Conservation (phyloP, 192 early-diverging fungal species). For the Backusella australiensis region DNA sequence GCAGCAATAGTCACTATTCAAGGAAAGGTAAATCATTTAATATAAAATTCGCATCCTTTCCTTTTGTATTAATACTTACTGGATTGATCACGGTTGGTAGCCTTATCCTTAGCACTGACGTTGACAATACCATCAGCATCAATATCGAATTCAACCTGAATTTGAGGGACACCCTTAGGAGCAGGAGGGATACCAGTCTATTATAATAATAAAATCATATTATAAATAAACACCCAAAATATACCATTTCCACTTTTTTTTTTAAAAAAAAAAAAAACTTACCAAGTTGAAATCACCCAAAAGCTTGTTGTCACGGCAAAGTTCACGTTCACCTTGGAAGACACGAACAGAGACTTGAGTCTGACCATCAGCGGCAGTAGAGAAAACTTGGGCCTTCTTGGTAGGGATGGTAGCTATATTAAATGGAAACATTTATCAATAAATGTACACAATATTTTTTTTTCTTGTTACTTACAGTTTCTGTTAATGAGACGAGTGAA, state of each 20-base stretch:
- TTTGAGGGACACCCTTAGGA: constrained; percentile 91
- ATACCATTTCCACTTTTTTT: background rate
- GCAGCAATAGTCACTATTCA: constrained; percentile 82
- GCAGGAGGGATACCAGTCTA: constrained; percentile 87
- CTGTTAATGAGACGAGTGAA: constrained; percentile 93
- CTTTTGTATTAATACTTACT: constrained; percentile 27
- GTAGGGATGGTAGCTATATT: constrained; percentile 87
- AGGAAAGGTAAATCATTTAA: background rate
- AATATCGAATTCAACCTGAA: constrained; percentile 97
- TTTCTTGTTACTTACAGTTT: constrained; percentile 45
- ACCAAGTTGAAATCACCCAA: constrained; percentile 92
- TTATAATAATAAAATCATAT: constrained; percentile 2
- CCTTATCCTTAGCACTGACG: constrained; percentile 93
- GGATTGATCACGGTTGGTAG: constrained; percentile 87
- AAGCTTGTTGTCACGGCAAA: constrained; percentile 95
- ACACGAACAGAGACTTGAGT: constrained; percentile 94
- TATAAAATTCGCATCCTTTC: background rate
- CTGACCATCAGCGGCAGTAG: constrained; percentile 95
- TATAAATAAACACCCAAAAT: background rate
- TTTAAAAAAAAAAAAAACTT: background rate
- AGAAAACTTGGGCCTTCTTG: constrained; percentile 96
- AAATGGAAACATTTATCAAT: background rate
- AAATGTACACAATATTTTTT: background rate
- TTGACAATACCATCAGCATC: constrained; percentile 98
- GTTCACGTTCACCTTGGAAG: constrained; percentile 96